These are phyloP conservation scores for Hymenotorrendiella dingleyae DNA, from an alignment of 2,329 filamentous ascomycete species.

Conservation along the genomic window DNA sequence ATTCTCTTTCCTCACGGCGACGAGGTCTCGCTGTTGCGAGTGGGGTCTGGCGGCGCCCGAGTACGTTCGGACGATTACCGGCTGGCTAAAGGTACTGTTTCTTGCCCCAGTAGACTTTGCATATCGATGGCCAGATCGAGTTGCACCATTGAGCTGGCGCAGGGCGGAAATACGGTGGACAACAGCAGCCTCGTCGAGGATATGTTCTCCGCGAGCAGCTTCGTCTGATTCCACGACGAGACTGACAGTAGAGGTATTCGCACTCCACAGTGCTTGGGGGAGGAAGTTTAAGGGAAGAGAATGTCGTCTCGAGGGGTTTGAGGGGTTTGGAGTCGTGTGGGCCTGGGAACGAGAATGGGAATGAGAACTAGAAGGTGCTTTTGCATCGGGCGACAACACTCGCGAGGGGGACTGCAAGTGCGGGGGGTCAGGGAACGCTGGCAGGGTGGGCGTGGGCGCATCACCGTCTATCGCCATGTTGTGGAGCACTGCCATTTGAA, in stretches of 20 bases:
- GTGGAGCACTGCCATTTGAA: slow-evolving; percentile 16
- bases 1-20: slow-evolving; percentile 25
- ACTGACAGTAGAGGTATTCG: slow-evolving; percentile 28
- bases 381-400: too few species aligned
- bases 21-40: slow-evolving; percentile 24
- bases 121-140: slow-evolving; percentile 40
- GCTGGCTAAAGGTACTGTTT: slow-evolving; percentile 54
- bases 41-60: slow-evolving; percentile 40
- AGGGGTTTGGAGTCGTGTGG: slow-evolving; percentile 17
- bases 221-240: slow-evolving; percentile 30
- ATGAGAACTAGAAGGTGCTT: too few species aligned
- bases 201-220: slow-evolving; percentile 30
- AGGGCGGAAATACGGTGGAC: slow-evolving; percentile 54
- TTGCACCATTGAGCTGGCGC: slow-evolving; percentile 46
- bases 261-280: slow-evolving; percentile 27
- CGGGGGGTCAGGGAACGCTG: slow-evolving; percentile 16
- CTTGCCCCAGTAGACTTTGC: slow-evolving; percentile 50
- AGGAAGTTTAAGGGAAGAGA: slow-evolving; percentile 30
- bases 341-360: slow-evolving; percentile 11
- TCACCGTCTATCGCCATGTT: slow-evolving; percentile 22
- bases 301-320: slow-evolving; percentile 21
- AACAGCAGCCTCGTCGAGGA: slow-evolving; percentile 48
- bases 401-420: too few species aligned
- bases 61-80: slow-evolving; percentile 61
- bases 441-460: slow-evolving; percentile 10